Evolutionary conservation across 176 grass and related monocot species (phyloP), one percentile per base, ranked within the genome.

Genomic region (Rhynchospora pubera): DNA sequence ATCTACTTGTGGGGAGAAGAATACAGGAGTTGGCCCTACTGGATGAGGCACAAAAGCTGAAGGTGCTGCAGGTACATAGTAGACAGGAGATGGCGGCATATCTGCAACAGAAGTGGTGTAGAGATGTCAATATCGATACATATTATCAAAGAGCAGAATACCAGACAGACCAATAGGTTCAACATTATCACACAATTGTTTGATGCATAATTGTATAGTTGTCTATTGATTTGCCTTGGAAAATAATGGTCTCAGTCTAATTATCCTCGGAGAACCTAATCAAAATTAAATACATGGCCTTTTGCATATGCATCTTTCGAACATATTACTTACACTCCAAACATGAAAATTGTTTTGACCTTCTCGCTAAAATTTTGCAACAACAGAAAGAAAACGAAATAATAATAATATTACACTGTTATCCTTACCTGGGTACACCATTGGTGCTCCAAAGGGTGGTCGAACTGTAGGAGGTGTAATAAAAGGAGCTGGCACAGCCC

Each of bases 1-100:
- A 65, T 91, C 69, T 23, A 80, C 43, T 24, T 55, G 51, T 3
- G 76, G 48, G 18, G 71, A 60, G 10, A 90, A 88, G 76, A 89
- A 91, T 16, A 88, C 79, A 72, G 90, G 87, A 82, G 89, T 65
- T 3, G 91, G 89, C 5, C 70, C 90, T 60, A 92, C 82, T 50
- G 87, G 91, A 85, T 87, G 87, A 65, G 90, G 73, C 14, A 88
- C 80, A 84, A 94, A 90, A 65, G 91, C 90, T 34, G 90, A 85
- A 26, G 94, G 83, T 15, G 85, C 86, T 39, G 90, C 83, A 3
- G 78, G 85, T 79, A 91, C 89, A 87, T 87, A 99, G 85, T 90
- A 95, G 48, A 99, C 83, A 44, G 94, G 89, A 60, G 92, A 50
- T 78, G 95, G 90, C 23, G 77, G 58, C 82, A 93, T 91, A 4